Percentiles rank a stretch among this genome's conserved stretches.
Conservation (phyloP, 2,329 filamentous ascomycete genomes). For the Chaetoscypha palmicola region DNA sequence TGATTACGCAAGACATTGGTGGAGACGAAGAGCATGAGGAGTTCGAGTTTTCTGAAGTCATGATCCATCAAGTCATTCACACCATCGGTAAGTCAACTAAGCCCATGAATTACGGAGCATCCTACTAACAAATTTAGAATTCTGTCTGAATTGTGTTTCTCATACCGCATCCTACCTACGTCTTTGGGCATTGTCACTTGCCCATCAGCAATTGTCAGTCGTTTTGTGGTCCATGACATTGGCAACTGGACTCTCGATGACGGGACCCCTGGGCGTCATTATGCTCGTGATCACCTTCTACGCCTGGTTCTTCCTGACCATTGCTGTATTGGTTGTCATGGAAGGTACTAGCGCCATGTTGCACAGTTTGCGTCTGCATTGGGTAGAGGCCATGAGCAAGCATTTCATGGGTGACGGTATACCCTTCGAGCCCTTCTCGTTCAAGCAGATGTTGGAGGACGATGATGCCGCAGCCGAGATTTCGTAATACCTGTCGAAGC, state of each 20-base stretch:
- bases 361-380: slow-evolving; percentile 83
- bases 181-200: slow-evolving; percentile 94
- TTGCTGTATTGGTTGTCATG: slow-evolving; percentile 82
- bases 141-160: slow-evolving; percentile 97
- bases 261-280: slow-evolving; percentile 64
- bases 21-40: slow-evolving; percentile 86
- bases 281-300: slow-evolving; percentile 78
- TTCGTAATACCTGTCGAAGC: slow-evolving; percentile 16
- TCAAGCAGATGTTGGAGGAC: slow-evolving; percentile 77
- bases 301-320: slow-evolving; percentile 82
- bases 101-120: background rate
- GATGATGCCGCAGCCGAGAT: slow-evolving; percentile 57
- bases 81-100: slow-evolving; percentile 74
- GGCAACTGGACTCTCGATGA: slow-evolving; percentile 61
- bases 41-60: slow-evolving; percentile 93
- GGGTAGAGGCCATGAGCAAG: slow-evolving; percentile 97
- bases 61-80: slow-evolving; percentile 99
- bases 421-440: slow-evolving; percentile 84
- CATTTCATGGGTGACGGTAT: slow-evolving; percentile 89
- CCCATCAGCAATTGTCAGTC: slow-evolving; percentile 93
- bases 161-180: slow-evolving; percentile 98
- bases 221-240: slow-evolving; percentile 98
- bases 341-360: slow-evolving; percentile 95
- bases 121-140: slow-evolving; percentile 54
- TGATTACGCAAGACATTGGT: slow-evolving; percentile 79